Conservation (phyloP, 1,284 basidiomycete species). For the Athelia sp. region DNA sequence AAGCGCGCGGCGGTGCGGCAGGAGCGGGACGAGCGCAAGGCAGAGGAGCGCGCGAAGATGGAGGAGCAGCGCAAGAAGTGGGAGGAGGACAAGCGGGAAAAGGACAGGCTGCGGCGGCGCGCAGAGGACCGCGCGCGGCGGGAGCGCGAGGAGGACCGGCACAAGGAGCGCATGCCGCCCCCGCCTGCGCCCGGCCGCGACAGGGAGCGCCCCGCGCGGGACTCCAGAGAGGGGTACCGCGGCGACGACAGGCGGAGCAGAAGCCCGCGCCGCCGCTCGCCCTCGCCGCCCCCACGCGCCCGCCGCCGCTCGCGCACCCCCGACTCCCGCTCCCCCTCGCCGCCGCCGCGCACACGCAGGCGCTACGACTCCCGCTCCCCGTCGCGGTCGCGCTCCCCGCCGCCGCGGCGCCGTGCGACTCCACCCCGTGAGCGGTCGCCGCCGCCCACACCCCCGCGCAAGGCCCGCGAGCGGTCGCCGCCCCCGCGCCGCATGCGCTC, state of each 20-base stretch:
- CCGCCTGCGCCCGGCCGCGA: slow-evolving; percentile 28
- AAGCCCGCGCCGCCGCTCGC: slow-evolving; percentile 25
- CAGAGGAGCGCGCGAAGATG: slow-evolving; percentile 53
- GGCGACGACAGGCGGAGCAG: slow-evolving; percentile 14
- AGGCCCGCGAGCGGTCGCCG: slow-evolving; percentile 15
- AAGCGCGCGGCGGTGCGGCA: slow-evolving; percentile 61
- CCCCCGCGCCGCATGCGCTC: neutral
- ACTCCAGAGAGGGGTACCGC: slow-evolving; percentile 14
- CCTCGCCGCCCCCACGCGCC: slow-evolving; percentile 14
- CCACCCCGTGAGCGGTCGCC: slow-evolving; percentile 28
- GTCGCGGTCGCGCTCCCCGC: slow-evolving; percentile 18
- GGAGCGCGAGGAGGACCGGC: slow-evolving; percentile 28
- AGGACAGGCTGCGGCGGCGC: slow-evolving; percentile 34
- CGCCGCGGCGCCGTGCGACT: slow-evolving; percentile 22
- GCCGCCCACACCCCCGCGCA: slow-evolving; percentile 33
- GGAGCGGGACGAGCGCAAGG: slow-evolving; percentile 59
- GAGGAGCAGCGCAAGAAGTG: slow-evolving; percentile 39
- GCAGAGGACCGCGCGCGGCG: slow-evolving; percentile 33
- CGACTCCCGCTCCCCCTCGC: slow-evolving; percentile 19
- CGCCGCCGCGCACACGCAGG: slow-evolving; percentile 17
- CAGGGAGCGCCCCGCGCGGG: slow-evolving; percentile 15
- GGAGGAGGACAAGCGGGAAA: slow-evolving; percentile 38
- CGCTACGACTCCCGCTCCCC: slow-evolving; percentile 25
- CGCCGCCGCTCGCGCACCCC: slow-evolving; percentile 18
- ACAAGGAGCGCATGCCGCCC: slow-evolving; percentile 33